A percentile compares a stretch with the other conserved stretches of the same genome.
Evolutionary conservation across 208 protist species (phyloP).

Genomic region (Eutreptiella sp.): DNA sequence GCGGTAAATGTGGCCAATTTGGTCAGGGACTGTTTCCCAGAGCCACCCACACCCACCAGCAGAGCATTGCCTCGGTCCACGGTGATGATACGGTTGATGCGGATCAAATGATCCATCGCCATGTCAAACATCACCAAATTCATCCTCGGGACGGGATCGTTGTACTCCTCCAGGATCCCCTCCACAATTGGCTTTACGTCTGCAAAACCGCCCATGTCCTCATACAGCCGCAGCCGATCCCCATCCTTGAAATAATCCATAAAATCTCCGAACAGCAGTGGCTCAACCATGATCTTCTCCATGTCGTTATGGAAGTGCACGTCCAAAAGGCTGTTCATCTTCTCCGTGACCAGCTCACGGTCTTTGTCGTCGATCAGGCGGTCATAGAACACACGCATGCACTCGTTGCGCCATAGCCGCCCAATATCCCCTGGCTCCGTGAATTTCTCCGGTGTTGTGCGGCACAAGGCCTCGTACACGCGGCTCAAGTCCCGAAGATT

Average conservation of each 20-base stretch:
- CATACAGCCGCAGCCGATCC: slow-evolving; percentile 74
- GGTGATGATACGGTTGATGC: slow-evolving; percentile 91
- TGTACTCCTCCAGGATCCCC: slow-evolving; percentile 86
- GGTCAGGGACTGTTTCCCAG: slow-evolving; percentile 94
- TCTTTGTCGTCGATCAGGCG: slow-evolving; percentile 88
- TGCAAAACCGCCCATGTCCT: slow-evolving; percentile 80
- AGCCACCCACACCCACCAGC: slow-evolving; percentile 94
- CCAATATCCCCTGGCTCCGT: slow-evolving; percentile 52
- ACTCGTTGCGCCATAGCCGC: slow-evolving; percentile 96
- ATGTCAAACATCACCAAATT: slow-evolving; percentile 98
- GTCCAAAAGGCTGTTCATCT: slow-evolving; percentile 67
- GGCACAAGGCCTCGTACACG: slow-evolving; percentile 94
- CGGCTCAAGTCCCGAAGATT: slow-evolving; percentile 96
- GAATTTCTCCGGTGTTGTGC: slow-evolving; percentile 84
- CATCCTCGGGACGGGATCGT: slow-evolving; percentile 77
- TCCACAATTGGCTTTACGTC: slow-evolving; percentile 73
- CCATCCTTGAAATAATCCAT: slow-evolving; percentile 71
- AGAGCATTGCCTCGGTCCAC: slow-evolving; percentile 92
- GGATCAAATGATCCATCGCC: slow-evolving; percentile 91
- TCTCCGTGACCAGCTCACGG: slow-evolving; percentile 66
- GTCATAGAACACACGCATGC: slow-evolving; percentile 92
- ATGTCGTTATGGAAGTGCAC: slow-evolving; percentile 53
- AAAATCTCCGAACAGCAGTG: slow-evolving; percentile 93
- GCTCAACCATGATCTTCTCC: slow-evolving; percentile 64
- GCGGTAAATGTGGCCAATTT: slow-evolving; percentile 80